Evolutionary conservation across 2,329 filamentous ascomycete species (phyloP).

Genomic region (Colletotrichum sp.): DNA sequence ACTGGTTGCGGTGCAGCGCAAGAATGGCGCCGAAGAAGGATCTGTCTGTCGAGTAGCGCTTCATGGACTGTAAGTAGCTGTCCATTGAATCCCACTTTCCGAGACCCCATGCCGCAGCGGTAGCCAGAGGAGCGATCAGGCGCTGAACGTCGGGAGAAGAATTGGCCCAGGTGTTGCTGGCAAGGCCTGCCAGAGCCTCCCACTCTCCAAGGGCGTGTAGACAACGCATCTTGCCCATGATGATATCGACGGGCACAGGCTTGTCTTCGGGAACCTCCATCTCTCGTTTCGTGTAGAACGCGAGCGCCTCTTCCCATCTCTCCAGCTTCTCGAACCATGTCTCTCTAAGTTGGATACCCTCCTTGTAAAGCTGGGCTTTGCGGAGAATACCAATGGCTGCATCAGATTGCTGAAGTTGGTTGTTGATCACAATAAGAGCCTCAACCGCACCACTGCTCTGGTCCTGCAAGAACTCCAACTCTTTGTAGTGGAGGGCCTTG

Average conservation of each 20-base stretch:
- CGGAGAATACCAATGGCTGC: constrained; percentile 97
- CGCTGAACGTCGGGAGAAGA: constrained; percentile 87
- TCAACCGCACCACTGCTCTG: constrained; percentile 96
- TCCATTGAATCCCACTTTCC: constrained; percentile 99
- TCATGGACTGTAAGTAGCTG: constrained; percentile 94
- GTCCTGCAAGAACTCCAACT: constrained; percentile 96
- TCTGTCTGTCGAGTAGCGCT: constrained; percentile 88
- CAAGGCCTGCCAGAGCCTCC: constrained; percentile 88
- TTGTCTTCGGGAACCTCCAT: constrained; percentile 65
- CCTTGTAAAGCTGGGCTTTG: constrained; percentile 93
- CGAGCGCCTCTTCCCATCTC: constrained; percentile 95
- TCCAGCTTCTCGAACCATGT: constrained; percentile 99
- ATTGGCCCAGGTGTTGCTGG: constrained; percentile 92
- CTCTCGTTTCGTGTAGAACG: constrained; percentile 90
- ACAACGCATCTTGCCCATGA: constrained; percentile 99
- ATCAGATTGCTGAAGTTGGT: constrained; percentile 97
- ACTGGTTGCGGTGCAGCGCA: constrained; percentile 93
- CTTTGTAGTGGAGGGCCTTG: constrained; percentile 98
- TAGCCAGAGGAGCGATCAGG: constrained; percentile 90
- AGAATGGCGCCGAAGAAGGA: constrained; percentile 98
- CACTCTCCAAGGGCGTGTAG: constrained; percentile 96
- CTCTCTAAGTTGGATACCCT: constrained; percentile 91
- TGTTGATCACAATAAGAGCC: constrained; percentile 98
- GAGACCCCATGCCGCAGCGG: constrained; percentile 94
- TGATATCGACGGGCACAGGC: constrained; percentile 81